A percentile compares a stretch with the other conserved stretches of the same genome.
These are phyloP conservation scores for Fomes fomentarius DNA, from an alignment of 1,284 basidiomycete species.

Conservation along the genomic window DNA sequence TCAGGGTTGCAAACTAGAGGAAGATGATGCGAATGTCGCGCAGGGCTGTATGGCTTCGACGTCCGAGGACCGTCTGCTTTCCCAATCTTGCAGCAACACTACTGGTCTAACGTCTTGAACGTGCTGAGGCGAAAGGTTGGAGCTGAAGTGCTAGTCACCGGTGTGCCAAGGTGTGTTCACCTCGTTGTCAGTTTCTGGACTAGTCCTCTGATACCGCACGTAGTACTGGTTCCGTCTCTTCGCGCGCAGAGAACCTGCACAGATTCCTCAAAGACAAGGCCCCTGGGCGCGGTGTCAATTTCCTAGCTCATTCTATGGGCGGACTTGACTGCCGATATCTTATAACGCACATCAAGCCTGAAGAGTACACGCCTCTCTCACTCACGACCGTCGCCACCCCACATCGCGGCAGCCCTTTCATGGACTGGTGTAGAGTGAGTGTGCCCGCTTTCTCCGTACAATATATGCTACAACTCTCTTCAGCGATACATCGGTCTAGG, in stretches of 20 bases:
- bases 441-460: too few relatives aligned
- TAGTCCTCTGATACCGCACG: too few relatives aligned
- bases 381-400: conserved; percentile 93
- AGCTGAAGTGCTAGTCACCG: conserved; percentile 94
- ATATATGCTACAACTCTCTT: background rate
- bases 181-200: background rate
- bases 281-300: conserved; percentile 80
- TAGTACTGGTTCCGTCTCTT: conserved; percentile 91
- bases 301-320: conserved; percentile 97
- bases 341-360: conserved; percentile 84
- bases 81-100: conserved; percentile 86
- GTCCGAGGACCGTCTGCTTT: conserved; percentile 78
- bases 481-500: conserved; percentile 90
- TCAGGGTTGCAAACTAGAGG: background rate
- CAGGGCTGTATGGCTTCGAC: conserved; percentile 96
- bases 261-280: conserved; percentile 72
- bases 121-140: conserved; percentile 85
- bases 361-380: conserved; percentile 84
- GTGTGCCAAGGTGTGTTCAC: conserved; percentile 82
- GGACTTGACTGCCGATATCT: conserved; percentile 94
- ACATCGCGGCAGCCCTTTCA: conserved; percentile 95
- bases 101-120: conserved; percentile 91
- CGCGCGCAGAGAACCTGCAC: conserved; percentile 83
- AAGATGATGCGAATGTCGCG: conserved; percentile 11
- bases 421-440: conserved; percentile 96